Base-by-base conservation (phyloP, 176 grass and related monocot genomes). In the Ensete ventricosum region DNA sequence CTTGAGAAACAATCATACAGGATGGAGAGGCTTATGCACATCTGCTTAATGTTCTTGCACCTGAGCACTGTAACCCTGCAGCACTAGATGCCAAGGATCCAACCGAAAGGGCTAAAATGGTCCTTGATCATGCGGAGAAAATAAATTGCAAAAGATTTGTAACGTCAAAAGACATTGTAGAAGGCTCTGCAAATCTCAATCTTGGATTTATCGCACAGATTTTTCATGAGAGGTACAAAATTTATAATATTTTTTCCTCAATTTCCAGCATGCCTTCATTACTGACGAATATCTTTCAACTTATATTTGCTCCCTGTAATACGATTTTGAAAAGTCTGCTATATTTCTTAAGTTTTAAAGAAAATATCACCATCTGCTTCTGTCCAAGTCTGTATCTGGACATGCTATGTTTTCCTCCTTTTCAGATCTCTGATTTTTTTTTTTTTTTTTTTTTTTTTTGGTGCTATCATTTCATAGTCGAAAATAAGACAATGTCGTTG, bases 171-270 rank as follows among this genome's bases (percentile, higher is more conserved):
- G 95, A 99, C 81, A 99, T 99, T 51, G 86, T 89, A 8, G 95
- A 99, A 78, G 95, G 95, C 64, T 94, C 86, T 84, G 77, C 95
- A 72, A 99, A 99, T 87, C 83, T 99, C 66, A 99, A 99, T 88
- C 95, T 99, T 85, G 95, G 88, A 82, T 99, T 99, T 79, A 88
- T 94, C 75, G 95, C 95, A 62, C 95, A 99, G 80, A 99, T 99
- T 81, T 99, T 99, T 74, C 96, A 99, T 71, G 88, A 91, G 67
- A 87, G 91, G 96, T 94, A 82, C 79, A 76, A 64, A 69, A 17
- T 80, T 80, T 23, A 50, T 20, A 48, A 22, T 25, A 4, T 13
- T 6, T 25, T 55, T 73, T 53, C 10, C 10, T 54, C 55, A 16
- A 19, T 13, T 16, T 3, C 5, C 4, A 19, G 11, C 10, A 6